Evolutionary conservation across 352 stramenopile genomes (phyloP).

Genomic region (Pythium dissimile): DNA sequence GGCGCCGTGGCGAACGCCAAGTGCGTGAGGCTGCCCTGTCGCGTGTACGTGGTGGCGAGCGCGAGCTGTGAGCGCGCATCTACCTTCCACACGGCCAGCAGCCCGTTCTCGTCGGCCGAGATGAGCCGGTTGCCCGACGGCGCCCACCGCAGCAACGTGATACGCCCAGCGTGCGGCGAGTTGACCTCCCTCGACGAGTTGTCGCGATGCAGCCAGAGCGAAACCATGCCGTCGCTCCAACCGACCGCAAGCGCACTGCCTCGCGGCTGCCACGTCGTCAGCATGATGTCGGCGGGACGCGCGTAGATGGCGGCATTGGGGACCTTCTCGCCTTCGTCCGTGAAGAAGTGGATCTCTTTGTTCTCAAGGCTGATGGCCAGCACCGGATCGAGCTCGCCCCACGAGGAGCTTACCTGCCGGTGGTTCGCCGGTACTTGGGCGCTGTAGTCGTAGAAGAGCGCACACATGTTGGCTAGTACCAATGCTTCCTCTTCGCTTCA

Average conservation of each 20-base stretch:
- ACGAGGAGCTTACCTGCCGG: slow-evolving; percentile 70
- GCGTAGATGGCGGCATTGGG: slow-evolving; percentile 51
- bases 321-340: slow-evolving; percentile 82
- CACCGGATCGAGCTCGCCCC: slow-evolving; percentile 81
- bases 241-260: slow-evolving; percentile 72
- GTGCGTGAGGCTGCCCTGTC: slow-evolving; percentile 84
- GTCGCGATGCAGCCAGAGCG: slow-evolving; percentile 78
- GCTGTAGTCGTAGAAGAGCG: slow-evolving; percentile 84
- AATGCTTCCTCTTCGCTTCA: too few species aligned
- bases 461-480: slow-evolving; percentile 24
- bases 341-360: slow-evolving; percentile 88
- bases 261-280: slow-evolving; percentile 87
- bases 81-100: slow-evolving; percentile 85
- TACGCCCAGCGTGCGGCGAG: slow-evolving; percentile 65
- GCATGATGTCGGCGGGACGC: slow-evolving; percentile 61
- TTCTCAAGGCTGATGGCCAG: slow-evolving; percentile 82
- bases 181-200: slow-evolving; percentile 74
- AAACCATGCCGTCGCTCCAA: slow-evolving; percentile 86
- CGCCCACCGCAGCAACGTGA: slow-evolving; percentile 87
- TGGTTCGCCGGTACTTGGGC: slow-evolving; percentile 61
- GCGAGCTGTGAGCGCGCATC: slow-evolving; percentile 75
- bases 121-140: slow-evolving; percentile 85
- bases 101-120: slow-evolving; percentile 84
- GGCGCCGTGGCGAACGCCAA: slow-evolving; percentile 78
- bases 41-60: slow-evolving; percentile 80